Base-by-base conservation (phyloP, 116 monocot genomes). In the Dioscorea cayenensis region DNA sequence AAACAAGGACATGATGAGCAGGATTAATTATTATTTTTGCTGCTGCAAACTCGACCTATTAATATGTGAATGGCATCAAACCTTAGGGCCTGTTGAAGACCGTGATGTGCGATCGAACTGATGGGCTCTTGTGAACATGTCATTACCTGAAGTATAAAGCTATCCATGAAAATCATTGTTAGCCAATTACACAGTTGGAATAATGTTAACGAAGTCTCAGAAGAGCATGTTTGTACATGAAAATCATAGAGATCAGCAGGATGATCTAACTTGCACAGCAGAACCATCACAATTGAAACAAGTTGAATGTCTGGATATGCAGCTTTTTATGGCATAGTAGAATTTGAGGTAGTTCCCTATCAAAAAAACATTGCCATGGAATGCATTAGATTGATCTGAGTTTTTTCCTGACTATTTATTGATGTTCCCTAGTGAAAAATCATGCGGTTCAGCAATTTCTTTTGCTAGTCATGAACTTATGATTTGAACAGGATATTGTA, bases 261-360 rank as follows among this genome's bases (percentile, higher is more conserved):
- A 83, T 99, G 94, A 76, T 94, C 82, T 71, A 94, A 72, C 22
- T 79, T 73, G 3, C 43, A n/a, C 51, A 48, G 85, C 86, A 49
- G 91, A 99, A 3, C 85, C 97, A 85, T 99, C 89, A 77, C 97
- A 99, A 67, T 99, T 94, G 70, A 84, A 49, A 94, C 87, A 18
- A 91, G 75, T 74, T 87, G 75, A 72, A 99, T 93, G 62, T 84
- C 94, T 52, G 97, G 97, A 89, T 93, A 99, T 16, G 88, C 88
- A 77, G 76, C 64, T 80, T 87, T n/a, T 90, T 65, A 99, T 86
- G 49, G 89, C 94, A 73, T 83, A 63, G 72, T 93, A 93, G 73
- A 91, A 99, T 60, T 85, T 93, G 32, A 88, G 64, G 59, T 94
- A 94, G 73, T 99, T 93, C 64, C 86, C 97, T 94, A 81, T 68